Base-by-base conservation (phyloP, 257 asterid genomes). In the Cordia subcordata region DNA sequence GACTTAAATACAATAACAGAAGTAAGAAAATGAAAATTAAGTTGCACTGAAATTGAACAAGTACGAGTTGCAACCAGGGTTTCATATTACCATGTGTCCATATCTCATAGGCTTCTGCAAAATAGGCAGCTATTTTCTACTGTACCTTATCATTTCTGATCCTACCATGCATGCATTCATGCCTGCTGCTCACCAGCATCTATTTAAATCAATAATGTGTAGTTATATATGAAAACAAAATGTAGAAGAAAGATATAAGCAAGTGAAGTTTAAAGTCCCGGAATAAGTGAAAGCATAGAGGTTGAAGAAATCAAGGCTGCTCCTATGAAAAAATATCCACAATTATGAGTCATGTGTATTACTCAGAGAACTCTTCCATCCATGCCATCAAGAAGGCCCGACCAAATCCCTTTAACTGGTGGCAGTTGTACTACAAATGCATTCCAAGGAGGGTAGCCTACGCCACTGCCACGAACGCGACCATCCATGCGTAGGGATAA, bases 401-500 rank as follows among this genome's bases (percentile, higher is more conserved):
- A 74, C 98, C 98, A 92, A 11, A 92, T 60, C 22, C 96, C 98
- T 70, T 88, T 85, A 5, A 91, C 77, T 0, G 85, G 98, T 44
- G 98, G 96, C n/a, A 91, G 63, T 72, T 88, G 96, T 42, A 51
- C 62, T 40, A 85, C 92, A 18, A 91, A 88, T 13, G 98, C 95
- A 58, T 91, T 91, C 98, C 98, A 88, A n/a, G 96, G 87, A 61
- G 96, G 98, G 76, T 82, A 88, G 11, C 96, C 98, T 8, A 91
- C 94, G 22, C 96, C 98, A 62, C 96, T 91, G 60, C 98, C 98
- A 44, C 94, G 85, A 68, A 92, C 98, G 49, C 96, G 85, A 5
- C 96, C 96, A 76, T 92, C 98, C 90, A 88, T 37, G 18, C 98
- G 90, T 15, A 92, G 93, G 46, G 98, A 92, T 71, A 88, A 66